Evolutionary conservation across 352 stramenopile species (phyloP), one percentile per base, ranked within the genome.

Genomic region (Aphanomyces cochlioides): DNA sequence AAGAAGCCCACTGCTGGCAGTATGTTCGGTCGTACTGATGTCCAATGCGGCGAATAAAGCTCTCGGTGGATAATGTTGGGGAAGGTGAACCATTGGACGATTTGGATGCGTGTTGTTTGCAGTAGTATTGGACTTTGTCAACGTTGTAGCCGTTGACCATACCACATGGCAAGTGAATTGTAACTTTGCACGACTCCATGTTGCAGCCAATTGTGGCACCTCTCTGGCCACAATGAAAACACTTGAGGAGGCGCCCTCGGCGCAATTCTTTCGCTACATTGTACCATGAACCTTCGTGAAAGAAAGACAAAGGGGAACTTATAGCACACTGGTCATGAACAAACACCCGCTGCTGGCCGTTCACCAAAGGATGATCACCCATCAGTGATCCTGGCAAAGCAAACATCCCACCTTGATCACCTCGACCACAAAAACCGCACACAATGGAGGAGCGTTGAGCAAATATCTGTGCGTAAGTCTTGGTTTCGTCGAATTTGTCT

Each of bases 261-360:
- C 87, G 87, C 72, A 95, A 88, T 63, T 95, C 87, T 73, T 82
- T 89, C 7, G 80, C 78, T 38, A 95, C 78, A 60, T 95, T 95
- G 69, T 92, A 95, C 87, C 87, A 95, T 28, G 76, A 84, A 1
- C 84, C 84, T 15, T 78, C 77, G 47, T 83, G 78, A 47, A 92
- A 90, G 70, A 95, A 95, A 67, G 84, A 92, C 38, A 92, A 66
- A 1, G 87, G 87, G 5, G 87, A 95, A 3, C 85, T 85, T 56
- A 95, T 93, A 12, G 87, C 80, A 48, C 87, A 95, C 54, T 93
- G 87, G 59, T 95, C 87, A 43, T 95, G 87, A 2, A 95, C 87
- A 69, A 95, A 95, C 13, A 93, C 72, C 2, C 87, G 77, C 74
- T 93, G 85, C 0, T 69, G 59, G 2, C 83, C 85, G 43, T 79